Conservation (phyloP, 768 basidiomycete species). For the Rhodosporidiobolus odoratus region DNA sequence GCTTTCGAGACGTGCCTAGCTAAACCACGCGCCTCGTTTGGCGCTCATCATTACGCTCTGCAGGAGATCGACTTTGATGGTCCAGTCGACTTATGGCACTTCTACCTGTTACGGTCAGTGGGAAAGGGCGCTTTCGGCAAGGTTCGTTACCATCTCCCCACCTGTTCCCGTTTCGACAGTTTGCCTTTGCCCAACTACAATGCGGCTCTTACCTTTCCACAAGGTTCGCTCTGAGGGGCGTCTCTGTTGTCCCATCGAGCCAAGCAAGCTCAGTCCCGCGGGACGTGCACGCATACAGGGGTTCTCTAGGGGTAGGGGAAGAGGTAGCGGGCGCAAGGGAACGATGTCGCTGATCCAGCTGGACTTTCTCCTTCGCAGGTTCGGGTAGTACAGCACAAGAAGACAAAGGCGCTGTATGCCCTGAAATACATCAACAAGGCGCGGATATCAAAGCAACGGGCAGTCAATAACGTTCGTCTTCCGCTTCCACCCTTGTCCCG, state of each 20-base stretch:
- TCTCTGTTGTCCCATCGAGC: too few species aligned
- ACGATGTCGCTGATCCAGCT: too few species aligned
- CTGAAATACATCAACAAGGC: constrained; percentile 98
- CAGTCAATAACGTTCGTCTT: constrained; percentile 36
- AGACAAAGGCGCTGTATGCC: constrained; percentile 80
- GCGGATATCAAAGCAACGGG: constrained; percentile 53
- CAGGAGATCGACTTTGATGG: constrained; percentile 77
- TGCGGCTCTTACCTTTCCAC: too few species aligned
- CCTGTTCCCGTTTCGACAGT: too few species aligned
- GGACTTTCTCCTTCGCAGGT: too few species aligned
- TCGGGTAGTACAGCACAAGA: constrained; percentile 93
- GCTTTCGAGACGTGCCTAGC: background rate
- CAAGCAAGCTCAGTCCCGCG: background rate
- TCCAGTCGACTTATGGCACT: constrained; percentile 90
- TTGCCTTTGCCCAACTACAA: too few species aligned
- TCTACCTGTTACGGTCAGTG: constrained; percentile 88
- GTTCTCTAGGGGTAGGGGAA: too few species aligned
- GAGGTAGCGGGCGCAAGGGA: too few species aligned
- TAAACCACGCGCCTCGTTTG: background rate
- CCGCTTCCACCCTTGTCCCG: background rate
- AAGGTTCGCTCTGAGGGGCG: too few species aligned
- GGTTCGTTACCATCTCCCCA: constrained; percentile 52
- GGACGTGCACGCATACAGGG: background rate
- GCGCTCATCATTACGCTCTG: background rate
- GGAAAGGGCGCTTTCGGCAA: constrained; percentile 99